phyloP scores from a whole-genome alignment of 148 eudicot genomes.

The Vaccinium darrowii region DNA sequence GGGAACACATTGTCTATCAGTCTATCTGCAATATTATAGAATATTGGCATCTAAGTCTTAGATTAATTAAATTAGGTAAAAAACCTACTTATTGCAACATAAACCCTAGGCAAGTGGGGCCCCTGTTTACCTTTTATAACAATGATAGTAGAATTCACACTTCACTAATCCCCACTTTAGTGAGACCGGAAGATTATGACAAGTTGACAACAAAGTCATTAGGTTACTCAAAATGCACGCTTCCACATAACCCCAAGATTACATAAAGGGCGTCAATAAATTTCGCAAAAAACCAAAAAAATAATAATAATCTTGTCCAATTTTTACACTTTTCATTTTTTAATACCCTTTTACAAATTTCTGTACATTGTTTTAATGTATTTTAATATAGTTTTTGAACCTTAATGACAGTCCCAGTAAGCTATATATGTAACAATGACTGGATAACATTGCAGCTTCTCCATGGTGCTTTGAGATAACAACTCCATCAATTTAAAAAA shows the following conservation, averaged over 20 bases:
- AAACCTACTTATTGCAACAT: conserved; percentile 34
- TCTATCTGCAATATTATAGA: conserved; percentile 24
- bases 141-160: neutral
- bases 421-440: neutral
- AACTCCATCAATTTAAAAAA: neutral
- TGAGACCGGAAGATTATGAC: neutral
- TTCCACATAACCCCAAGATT: neutral
- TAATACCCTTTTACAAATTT: no score
- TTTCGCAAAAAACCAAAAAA: no score
- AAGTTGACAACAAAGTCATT: neutral
- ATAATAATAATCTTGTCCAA: no score
- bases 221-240: neutral
- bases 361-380: no score
- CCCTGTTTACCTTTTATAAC: neutral
- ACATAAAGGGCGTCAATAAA: no score
- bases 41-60: neutral
- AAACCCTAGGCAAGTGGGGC: conserved; percentile 35
- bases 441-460: neutral
- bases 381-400: no score
- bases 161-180: neutral
- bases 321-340: no score
- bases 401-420: no score
- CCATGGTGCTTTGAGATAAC: neutral
- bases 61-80: conserved; percentile 33
- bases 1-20: conserved; percentile 64